Conservation (phyloP, 73 alveolate species). For the Diophrys appendiculata region DNA sequence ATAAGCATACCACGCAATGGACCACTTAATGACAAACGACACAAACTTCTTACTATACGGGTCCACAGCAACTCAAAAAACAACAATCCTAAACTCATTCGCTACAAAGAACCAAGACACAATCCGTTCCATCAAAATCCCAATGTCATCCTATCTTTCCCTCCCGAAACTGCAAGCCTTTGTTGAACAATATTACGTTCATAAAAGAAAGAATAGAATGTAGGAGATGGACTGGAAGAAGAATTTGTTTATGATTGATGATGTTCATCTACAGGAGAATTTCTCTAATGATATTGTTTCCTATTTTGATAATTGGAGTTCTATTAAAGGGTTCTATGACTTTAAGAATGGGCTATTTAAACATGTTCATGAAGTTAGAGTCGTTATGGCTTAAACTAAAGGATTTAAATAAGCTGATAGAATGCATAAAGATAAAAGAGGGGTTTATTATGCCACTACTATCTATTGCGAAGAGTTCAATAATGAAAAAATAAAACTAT, state of each 20-base stretch:
- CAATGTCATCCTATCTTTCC: conserved; percentile 42
- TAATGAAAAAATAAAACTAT: conserved; percentile 49
- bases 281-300: conserved; percentile 25
- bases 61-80: conserved; percentile 41
- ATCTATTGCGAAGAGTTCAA: conserved; percentile 49
- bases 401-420: conserved; percentile 26
- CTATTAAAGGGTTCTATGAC: conserved; percentile 56
- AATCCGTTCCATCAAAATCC: conserved; percentile 25
- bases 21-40: conserved; percentile 24
- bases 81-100: conserved; percentile 24
- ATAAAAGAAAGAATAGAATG: conserved; percentile 34
- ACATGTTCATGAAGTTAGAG: conserved; percentile 34
- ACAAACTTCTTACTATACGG: conserved; percentile 29
- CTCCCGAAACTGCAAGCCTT: conserved; percentile 1
- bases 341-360: conserved; percentile 50
- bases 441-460: conserved; percentile 50
- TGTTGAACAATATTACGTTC: conserved; percentile 19
- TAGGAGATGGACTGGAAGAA: conserved; percentile 23
- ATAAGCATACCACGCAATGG: conserved; percentile 39
- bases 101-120: conserved; percentile 29
- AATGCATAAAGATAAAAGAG: conserved; percentile 15
- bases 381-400: conserved; percentile 28
- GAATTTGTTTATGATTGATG: conserved; percentile 50
- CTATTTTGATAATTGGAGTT: conserved; percentile 53
- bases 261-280: conserved; percentile 48